These are phyloP conservation scores for Lipomyces chichibuensis DNA, from an alignment of 805 yeast genomes.

Conservation along the genomic window DNA sequence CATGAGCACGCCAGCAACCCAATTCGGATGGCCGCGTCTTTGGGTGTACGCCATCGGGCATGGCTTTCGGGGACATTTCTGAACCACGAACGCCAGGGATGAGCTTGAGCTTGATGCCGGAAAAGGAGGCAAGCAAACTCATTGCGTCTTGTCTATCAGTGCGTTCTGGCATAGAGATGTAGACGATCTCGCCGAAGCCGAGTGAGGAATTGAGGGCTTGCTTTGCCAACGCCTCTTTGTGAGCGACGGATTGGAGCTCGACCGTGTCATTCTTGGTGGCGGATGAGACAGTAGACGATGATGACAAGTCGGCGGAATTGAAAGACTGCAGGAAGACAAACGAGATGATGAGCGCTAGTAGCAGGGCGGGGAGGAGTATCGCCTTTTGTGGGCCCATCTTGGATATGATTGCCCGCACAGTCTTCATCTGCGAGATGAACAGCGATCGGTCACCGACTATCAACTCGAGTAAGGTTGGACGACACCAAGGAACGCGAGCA, in stretches of 20 bases:
- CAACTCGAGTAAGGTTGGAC: too few relatives aligned
- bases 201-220: slow-evolving; percentile 17
- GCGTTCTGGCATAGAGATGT: slow-evolving; percentile 19
- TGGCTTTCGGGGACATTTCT: slow-evolving; percentile 12
- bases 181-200: slow-evolving; percentile 20
- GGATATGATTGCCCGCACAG: too few relatives aligned
- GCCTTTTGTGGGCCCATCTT: too few relatives aligned
- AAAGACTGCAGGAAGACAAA: background rate
- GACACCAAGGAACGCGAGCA: too few relatives aligned
- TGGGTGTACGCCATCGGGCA: slow-evolving; percentile 10
- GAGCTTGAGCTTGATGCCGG: slow-evolving; percentile 6
- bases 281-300: background rate
- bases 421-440: too few relatives aligned
- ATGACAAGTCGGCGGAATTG: background rate
- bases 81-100: slow-evolving; percentile 18
- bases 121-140: slow-evolving; percentile 9
- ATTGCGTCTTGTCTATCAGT: slow-evolving; percentile 27
- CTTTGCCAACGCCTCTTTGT: background rate
- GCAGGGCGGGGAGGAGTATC: too few relatives aligned
- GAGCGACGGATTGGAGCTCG: background rate
- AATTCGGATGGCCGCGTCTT: slow-evolving; percentile 9
- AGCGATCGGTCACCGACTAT: too few relatives aligned
- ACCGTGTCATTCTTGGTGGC: background rate
- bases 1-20: slow-evolving; percentile 28
- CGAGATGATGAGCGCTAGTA: too few relatives aligned